phyloP scores from a whole-genome alignment of 306 rosid genomes.

The Phaseolus lunatus region DNA sequence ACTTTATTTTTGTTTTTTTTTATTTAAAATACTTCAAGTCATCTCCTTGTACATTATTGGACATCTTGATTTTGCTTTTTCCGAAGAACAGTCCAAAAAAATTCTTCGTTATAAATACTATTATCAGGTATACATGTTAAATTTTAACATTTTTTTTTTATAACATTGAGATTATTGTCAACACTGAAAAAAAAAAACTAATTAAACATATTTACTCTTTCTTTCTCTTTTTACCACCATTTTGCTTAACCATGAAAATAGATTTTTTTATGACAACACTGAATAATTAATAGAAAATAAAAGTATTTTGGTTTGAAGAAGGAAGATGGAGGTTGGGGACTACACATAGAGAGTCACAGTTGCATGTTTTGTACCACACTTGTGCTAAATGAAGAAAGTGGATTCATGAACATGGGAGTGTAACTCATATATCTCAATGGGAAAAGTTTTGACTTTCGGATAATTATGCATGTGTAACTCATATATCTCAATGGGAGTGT shows the following conservation, averaged over 20 bases:
- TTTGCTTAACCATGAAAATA: not conserved
- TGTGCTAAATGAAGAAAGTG: slow-evolving; percentile 64
- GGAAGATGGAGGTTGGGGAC: slow-evolving; percentile 56
- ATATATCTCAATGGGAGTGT: too few species aligned
- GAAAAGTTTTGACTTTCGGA: slow-evolving; percentile 81
- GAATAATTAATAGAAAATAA: not conserved
- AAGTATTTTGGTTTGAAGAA: slow-evolving; percentile 36
- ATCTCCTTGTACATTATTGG: not conserved
- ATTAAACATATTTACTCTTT: too few species aligned
- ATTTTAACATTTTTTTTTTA: too few species aligned
- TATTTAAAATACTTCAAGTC: not conserved
- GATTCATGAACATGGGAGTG: slow-evolving; percentile 72
- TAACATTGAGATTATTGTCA: too few species aligned
- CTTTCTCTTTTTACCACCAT: too few species aligned
- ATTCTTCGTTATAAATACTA: not conserved
- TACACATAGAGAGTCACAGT: not conserved
- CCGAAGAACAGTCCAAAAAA: not conserved
- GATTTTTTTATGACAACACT: not conserved
- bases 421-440: slow-evolving; percentile 64
- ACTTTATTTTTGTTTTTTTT: too few species aligned
- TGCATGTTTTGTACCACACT: not conserved
- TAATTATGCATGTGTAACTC: too few species aligned
- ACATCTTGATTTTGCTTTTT: not conserved
- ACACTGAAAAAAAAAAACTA: too few species aligned
- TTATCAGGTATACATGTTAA: not conserved